phyloP scores from a whole-genome alignment of 257 asterid species.

The Coffea eugenioides region DNA sequence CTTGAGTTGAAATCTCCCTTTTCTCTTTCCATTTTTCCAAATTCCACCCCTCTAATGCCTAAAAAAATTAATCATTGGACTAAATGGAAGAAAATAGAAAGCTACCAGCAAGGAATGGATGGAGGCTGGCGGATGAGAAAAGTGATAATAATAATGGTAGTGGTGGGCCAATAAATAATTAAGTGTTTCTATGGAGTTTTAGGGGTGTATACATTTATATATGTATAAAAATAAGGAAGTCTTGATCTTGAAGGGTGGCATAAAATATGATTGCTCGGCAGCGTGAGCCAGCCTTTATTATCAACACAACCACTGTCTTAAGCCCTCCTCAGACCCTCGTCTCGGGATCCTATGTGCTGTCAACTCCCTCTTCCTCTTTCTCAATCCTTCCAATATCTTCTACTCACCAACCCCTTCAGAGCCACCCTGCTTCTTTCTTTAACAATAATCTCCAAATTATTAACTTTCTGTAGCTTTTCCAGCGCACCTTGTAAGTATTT shows the following conservation, averaged over 20 bases:
- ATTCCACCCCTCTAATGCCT: too few relatives aligned
- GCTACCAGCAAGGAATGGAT: too few relatives aligned
- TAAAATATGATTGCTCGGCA: constrained; percentile 12
- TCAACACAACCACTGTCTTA: neutral
- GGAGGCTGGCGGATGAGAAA: too few relatives aligned
- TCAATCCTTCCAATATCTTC: constrained; percentile 1
- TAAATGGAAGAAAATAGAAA: too few relatives aligned
- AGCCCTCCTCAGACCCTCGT: neutral
- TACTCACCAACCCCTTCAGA: neutral
- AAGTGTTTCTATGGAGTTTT: too few relatives aligned
- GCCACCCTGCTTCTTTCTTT: neutral
- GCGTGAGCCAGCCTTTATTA: neutral
- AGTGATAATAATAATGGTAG: constrained; percentile 5
- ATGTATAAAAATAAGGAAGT: too few relatives aligned
- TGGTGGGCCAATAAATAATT: constrained; percentile 10
- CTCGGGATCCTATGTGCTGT: constrained; percentile 14
- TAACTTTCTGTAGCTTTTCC: neutral
- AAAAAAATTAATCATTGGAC: too few relatives aligned
- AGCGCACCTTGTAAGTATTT: constrained; percentile 12
- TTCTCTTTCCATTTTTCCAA: too few relatives aligned
- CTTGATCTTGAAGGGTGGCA: too few relatives aligned
- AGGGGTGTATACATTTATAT: too few relatives aligned
- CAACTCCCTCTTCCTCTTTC: neutral
- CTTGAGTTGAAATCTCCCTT: too few relatives aligned
- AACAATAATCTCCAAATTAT: neutral